phyloP scores from a whole-genome alignment of 192 early-diverging fungal genomes.

The Backusella macrospora region DNA sequence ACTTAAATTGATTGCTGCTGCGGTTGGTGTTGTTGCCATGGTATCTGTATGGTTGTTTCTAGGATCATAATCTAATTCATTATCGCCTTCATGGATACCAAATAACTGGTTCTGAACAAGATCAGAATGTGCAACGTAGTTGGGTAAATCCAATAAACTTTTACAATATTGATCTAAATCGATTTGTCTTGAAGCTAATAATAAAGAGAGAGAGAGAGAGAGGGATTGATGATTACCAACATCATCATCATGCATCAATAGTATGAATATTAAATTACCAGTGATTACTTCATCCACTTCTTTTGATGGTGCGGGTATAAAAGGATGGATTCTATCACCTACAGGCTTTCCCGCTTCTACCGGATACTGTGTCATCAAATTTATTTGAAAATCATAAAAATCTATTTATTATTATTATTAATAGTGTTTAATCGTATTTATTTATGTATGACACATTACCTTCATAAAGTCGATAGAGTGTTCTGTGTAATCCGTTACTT shows the following conservation, averaged over 20 bases:
- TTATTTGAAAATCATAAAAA: conserved; percentile 68
- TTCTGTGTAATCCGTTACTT: conserved; percentile 57
- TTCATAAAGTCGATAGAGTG: conserved; percentile 74
- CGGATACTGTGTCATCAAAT: conserved; percentile 59
- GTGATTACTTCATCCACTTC: conserved; percentile 63
- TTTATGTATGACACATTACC: not conserved
- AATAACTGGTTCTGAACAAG: conserved; percentile 45
- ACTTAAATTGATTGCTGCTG: not conserved
- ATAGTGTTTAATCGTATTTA: no score
- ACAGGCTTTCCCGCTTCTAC: conserved; percentile 54
- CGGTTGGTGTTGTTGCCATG: conserved; percentile 1
- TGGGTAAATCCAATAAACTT: conserved; percentile 55
- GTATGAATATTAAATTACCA: conserved; percentile 19
- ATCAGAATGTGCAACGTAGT: conserved; percentile 47
- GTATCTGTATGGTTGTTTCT: not conserved
- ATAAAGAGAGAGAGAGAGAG: no score
- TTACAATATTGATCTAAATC: conserved; percentile 68
- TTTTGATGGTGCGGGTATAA: conserved; percentile 57
- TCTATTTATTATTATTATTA: conserved; percentile 33
- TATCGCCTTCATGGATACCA: conserved; percentile 49
- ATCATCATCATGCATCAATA: no score
- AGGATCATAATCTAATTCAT: conserved; percentile 44
- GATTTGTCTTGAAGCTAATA: conserved; percentile 47
- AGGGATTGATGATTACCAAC: no score
- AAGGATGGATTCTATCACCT: conserved; percentile 51